These are phyloP conservation scores for Scheffersomyces insectosa DNA, from an alignment of 1,139 yeast species.

Conservation along the genomic window DNA sequence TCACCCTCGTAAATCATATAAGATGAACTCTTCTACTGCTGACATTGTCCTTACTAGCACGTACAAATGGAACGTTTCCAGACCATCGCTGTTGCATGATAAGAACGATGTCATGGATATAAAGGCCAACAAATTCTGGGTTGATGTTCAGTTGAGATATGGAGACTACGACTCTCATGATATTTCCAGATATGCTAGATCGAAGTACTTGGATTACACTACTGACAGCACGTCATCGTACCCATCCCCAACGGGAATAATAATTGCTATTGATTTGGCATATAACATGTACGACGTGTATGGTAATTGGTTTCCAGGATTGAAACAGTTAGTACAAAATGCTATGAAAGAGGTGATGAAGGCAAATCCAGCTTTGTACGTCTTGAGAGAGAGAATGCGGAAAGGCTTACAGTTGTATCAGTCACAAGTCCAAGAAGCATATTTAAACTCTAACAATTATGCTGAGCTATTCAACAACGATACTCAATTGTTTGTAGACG, in stretches of 20 bases:
- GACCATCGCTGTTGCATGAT: conserved; percentile 77
- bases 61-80: conserved; percentile 80
- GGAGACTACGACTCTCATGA: conserved; percentile 99
- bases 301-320: conserved; percentile 97
- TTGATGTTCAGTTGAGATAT: conserved; percentile 91
- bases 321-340: conserved; percentile 84
- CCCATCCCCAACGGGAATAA: conserved; percentile 91
- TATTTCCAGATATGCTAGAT: conserved; percentile 89
- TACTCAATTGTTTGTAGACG: conserved; percentile 83
- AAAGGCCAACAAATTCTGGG: conserved; percentile 80
- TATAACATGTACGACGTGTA: conserved; percentile 95
- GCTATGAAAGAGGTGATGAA: conserved; percentile 95
- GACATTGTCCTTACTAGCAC: conserved; percentile 79
- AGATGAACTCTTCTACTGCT: conserved; percentile 95
- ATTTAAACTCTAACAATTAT: conserved; percentile 84
- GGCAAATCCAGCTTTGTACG: conserved; percentile 90
- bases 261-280: conserved; percentile 90
- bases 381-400: conserved; percentile 87
- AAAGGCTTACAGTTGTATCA: conserved; percentile 93
- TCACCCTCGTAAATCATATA: conserved; percentile 96
- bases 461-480: conserved; percentile 87
- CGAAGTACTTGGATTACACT: conserved; percentile 91
- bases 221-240: conserved; percentile 82
- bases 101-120: conserved; percentile 52
- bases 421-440: conserved; percentile 91